Evolutionary conservation across 441 rosid genomes (phyloP), one percentile per base, ranked within the genome.

Genomic region (Kokia cookei): DNA sequence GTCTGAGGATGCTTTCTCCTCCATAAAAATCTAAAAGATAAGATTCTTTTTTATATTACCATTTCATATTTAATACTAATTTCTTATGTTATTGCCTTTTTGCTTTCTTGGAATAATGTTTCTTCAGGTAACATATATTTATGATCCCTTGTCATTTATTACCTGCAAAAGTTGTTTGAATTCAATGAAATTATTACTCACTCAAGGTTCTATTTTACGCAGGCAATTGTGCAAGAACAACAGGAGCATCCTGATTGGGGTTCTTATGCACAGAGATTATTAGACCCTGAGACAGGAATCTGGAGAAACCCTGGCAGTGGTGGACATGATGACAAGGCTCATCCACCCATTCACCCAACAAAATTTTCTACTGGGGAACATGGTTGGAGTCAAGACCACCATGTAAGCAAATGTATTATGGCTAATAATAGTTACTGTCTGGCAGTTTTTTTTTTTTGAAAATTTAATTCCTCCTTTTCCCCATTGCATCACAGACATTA

Each of bases 321-420:
- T 77, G 99, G 99, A 63, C 99, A 90, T 77, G 99, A 95, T 78
- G 99, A 95, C 85, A 93, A 95, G 84, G 99, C 99, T 54, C 98
- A 95, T 77, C 99, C 99, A 71, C 99, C 99, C 68, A 95, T 95
- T 73, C 99, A 95, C 74, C 99, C 99, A 11, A 93, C 99, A 63
- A 95, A 91, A 75, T 95, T 86, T 88, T 95, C 98, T 58, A 61
- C 88, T 61, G 98, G 99, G 65, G 96, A 95, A 83, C 80, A 76
- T 75, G 64, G 84, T 65, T 95, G 99, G 99, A 95, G 91, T 72
- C 91, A 86, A 80, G 99, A 95, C 78, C 99, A 95, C 84, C 90
- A 76, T 74, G 99, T 88, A 80, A 83, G 91, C 79, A 51, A 60
- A 67, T 60, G 26, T 72, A 50, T 61, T 60, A 32, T 43, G n/a